phyloP scores from a whole-genome alignment of 2,329 filamentous ascomycete genomes.

The Aspergillus transmontanensis region DNA sequence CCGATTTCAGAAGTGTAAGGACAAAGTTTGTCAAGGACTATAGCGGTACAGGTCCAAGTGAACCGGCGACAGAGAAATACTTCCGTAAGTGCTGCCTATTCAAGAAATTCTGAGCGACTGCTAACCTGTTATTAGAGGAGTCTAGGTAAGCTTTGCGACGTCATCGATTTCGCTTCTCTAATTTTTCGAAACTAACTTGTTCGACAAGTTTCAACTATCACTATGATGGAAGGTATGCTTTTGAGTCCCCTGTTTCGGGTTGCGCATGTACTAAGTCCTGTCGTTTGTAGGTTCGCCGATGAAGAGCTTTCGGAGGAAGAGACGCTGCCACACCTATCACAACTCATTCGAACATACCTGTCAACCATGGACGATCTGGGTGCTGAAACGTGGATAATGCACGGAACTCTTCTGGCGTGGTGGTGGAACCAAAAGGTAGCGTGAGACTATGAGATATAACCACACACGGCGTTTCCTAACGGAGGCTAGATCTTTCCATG shows the following conservation, averaged over 20 bases:
- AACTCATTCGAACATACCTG: slow-evolving; percentile 59
- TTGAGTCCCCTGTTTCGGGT: background rate
- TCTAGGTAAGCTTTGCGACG: slow-evolving; percentile 38
- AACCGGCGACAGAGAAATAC: slow-evolving; percentile 47
- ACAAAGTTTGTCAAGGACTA: slow-evolving; percentile 43
- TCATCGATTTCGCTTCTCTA: background rate
- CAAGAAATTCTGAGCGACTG: background rate
- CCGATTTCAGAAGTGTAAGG: slow-evolving; percentile 48
- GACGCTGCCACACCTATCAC: slow-evolving; percentile 51
- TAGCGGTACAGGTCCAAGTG: slow-evolving; percentile 37
- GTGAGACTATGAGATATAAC: background rate
- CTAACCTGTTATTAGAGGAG: slow-evolving; percentile 40
- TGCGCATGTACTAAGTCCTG: slow-evolving; percentile 16
- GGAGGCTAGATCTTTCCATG: slow-evolving; percentile 56
- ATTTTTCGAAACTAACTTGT: slow-evolving; percentile 12
- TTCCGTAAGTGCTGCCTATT: slow-evolving; percentile 45
- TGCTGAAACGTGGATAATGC: slow-evolving; percentile 65
- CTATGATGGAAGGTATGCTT: slow-evolving; percentile 54
- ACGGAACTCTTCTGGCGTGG: slow-evolving; percentile 63
- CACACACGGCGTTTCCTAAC: slow-evolving; percentile 1
- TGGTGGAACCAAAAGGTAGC: slow-evolving; percentile 61
- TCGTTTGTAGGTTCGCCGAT: slow-evolving; percentile 50
- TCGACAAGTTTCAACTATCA: slow-evolving; percentile 52
- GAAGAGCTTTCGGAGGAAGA: slow-evolving; percentile 49
- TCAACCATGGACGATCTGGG: slow-evolving; percentile 59